phyloP scores from a whole-genome alignment of 2,329 filamentous ascomycete genomes.

The Colletotrichum ledebouriae region DNA sequence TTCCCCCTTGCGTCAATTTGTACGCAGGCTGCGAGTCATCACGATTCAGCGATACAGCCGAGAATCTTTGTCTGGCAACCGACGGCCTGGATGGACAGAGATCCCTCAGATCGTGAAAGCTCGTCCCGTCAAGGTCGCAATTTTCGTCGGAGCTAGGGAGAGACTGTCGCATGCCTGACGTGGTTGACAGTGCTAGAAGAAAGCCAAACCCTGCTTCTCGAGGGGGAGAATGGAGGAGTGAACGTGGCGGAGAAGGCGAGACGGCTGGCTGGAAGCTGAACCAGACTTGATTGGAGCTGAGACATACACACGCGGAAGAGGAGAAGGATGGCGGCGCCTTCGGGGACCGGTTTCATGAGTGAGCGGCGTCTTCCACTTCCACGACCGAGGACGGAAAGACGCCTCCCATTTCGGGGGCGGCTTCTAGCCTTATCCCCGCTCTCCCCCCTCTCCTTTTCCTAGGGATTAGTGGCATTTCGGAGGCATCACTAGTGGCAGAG shows the following conservation, averaged over 20 bases:
- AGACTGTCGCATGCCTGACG: too few relatives aligned
- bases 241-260: constrained; percentile 15
- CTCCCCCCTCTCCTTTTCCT: constrained; percentile 13
- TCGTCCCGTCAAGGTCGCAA: too few relatives aligned
- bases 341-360: constrained; percentile 11
- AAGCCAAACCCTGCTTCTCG: neutral
- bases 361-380: constrained; percentile 8
- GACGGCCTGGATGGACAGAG: neutral
- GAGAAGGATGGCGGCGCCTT: constrained; percentile 3
- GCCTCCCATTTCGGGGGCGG: neutral
- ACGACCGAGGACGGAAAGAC: constrained; percentile 15
- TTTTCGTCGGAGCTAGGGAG: too few relatives aligned
- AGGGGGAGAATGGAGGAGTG: constrained; percentile 7
- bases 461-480: constrained; percentile 13
- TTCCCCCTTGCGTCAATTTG: too few relatives aligned
- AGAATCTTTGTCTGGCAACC: too few relatives aligned
- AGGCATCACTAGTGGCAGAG: constrained; percentile 22
- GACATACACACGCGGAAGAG: constrained; percentile 31
- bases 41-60: too few relatives aligned
- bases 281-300: constrained; percentile 33
- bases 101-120: neutral
- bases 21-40: too few relatives aligned
- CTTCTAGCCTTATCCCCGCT: constrained; percentile 14
- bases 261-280: constrained; percentile 28
- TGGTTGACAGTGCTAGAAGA: neutral